Evolutionary conservation across 192 early-diverging fungal genomes (phyloP).

Genomic region (Allomyces javanicus): DNA sequence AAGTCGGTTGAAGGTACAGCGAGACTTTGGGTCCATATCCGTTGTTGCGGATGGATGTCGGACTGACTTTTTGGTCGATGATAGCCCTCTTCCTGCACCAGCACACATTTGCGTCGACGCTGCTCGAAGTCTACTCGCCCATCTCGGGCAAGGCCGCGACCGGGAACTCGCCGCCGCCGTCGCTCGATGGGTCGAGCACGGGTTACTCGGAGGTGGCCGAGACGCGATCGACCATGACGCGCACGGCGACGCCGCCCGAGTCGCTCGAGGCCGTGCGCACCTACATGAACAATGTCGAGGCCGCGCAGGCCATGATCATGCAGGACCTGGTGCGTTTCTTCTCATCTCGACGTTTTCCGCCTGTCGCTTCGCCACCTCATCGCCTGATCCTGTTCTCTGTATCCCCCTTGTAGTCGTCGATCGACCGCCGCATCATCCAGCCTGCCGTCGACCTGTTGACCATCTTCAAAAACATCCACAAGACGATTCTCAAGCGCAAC

Average conservation of each 20-base stretch:
- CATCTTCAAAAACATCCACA: slow-evolving; percentile 57
- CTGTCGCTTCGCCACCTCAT: too few species aligned
- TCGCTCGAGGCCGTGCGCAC: slow-evolving; percentile 11
- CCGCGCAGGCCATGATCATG: slow-evolving; percentile 16
- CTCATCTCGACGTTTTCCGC: neutral
- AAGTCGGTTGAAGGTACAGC: slow-evolving; percentile 7
- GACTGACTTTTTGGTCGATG: slow-evolving; percentile 8
- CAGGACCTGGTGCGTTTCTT: slow-evolving; percentile 25
- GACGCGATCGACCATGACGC: neutral
- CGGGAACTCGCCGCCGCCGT: slow-evolving; percentile 17
- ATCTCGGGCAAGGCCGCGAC: slow-evolving; percentile 23
- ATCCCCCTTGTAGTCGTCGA: slow-evolving; percentile 17
- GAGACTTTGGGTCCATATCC: slow-evolving; percentile 3
- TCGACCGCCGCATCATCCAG: slow-evolving; percentile 58
- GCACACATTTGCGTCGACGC: slow-evolving; percentile 27
- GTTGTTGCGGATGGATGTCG: slow-evolving; percentile 13
- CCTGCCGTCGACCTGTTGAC: slow-evolving; percentile 58
- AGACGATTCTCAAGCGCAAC: slow-evolving; percentile 66
- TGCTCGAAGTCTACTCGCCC: slow-evolving; percentile 30
- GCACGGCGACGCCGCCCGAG: slow-evolving; percentile 1
- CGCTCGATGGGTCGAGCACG: slow-evolving; percentile 17
- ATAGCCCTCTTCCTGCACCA: slow-evolving; percentile 33
- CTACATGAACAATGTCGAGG: slow-evolving; percentile 23
- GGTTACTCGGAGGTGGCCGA: neutral
- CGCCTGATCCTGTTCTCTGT: neutral